A percentile compares a stretch with the other conserved stretches of the same genome.
phyloP scores from a whole-genome alignment of 2,329 filamentous ascomycete species.

The Aspergillus terreus region DNA sequence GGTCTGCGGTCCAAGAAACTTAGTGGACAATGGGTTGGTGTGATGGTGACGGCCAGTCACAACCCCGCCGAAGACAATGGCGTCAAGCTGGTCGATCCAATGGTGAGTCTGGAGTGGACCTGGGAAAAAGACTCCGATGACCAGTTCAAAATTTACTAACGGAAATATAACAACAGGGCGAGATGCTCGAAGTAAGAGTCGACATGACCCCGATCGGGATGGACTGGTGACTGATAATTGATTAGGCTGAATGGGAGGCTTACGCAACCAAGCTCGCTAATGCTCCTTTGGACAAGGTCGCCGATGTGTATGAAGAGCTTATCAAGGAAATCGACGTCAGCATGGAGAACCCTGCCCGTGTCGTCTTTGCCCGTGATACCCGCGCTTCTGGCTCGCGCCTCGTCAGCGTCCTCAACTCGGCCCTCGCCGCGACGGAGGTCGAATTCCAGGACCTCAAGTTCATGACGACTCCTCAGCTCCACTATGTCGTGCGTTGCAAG shows the following conservation, averaged over 20 bases:
- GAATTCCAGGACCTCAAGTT: conserved; percentile 82
- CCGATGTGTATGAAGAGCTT: conserved; percentile 71
- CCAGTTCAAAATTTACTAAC: neutral
- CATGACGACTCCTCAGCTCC: conserved; percentile 93
- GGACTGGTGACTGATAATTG: conserved; percentile 12
- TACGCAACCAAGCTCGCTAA: conserved; percentile 90
- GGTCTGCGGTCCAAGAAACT: conserved; percentile 86
- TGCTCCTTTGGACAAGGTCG: conserved; percentile 69
- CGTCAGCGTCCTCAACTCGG: conserved; percentile 72
- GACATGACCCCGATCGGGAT: neutral
- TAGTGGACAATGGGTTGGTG: conserved; percentile 84
- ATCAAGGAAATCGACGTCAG: conserved; percentile 74
- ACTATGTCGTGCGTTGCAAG: conserved; percentile 91
- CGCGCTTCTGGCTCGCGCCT: conserved; percentile 85
- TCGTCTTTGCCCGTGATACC: conserved; percentile 89
- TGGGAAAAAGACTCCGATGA: neutral
- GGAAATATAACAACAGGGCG: conserved; percentile 54
- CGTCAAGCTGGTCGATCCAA: conserved; percentile 92
- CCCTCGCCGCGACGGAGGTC: conserved; percentile 70
- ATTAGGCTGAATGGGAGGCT: conserved; percentile 75
- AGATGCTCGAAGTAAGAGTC: conserved; percentile 79
- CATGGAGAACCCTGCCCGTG: conserved; percentile 65
- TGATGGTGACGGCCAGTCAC: conserved; percentile 95
- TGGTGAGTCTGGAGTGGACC: conserved; percentile 48
- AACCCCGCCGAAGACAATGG: conserved; percentile 88